Percentiles rank a stretch among this genome's conserved stretches.
Conservation (phyloP, 2,329 filamentous ascomycete species). For the Fusarium transvaalense region DNA sequence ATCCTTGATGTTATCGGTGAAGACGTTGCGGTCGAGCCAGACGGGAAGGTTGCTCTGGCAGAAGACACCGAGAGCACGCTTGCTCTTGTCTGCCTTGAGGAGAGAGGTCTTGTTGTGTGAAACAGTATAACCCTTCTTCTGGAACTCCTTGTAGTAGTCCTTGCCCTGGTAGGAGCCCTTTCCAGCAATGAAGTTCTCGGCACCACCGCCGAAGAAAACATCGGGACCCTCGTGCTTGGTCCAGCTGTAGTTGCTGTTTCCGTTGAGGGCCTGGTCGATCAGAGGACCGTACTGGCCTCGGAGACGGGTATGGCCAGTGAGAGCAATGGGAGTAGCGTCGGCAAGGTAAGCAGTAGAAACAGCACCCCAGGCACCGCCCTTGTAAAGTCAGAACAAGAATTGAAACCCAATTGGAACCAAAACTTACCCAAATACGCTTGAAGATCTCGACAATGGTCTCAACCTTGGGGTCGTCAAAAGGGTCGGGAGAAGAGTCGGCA, state of each 20-base stretch:
- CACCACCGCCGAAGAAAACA: conserved; percentile 85
- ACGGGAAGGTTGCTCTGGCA: conserved; percentile 80
- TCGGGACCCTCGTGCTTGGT: conserved; percentile 79
- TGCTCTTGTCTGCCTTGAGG: conserved; percentile 65
- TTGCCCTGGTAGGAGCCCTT: conserved; percentile 74
- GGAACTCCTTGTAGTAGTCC: conserved; percentile 84
- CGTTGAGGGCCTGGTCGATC: conserved; percentile 81
- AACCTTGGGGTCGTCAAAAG: conserved; percentile 87
- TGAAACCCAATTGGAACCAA: neutral
- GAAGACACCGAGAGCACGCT: conserved; percentile 82
- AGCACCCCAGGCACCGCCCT: conserved; percentile 70
- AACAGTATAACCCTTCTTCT: conserved; percentile 77
- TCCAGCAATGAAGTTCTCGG: conserved; percentile 79
- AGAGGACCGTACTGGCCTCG: conserved; percentile 78
- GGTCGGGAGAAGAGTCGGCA: conserved; percentile 77
- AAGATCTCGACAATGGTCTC: conserved; percentile 86
- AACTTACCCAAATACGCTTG: conserved; percentile 73
- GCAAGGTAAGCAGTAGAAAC: conserved; percentile 86
- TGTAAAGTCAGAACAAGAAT: conserved; percentile 23
- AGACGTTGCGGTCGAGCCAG: conserved; percentile 89
- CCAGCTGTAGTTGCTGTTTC: conserved; percentile 85
- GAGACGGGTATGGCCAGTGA: conserved; percentile 78
- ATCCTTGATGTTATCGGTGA: conserved; percentile 74
- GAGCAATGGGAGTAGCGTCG: conserved; percentile 84
- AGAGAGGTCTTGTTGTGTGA: conserved; percentile 81